A percentile compares a stretch with the other conserved stretches of the same genome.
These are phyloP conservation scores for Thielaviopsis populi DNA, from an alignment of 2,329 filamentous ascomycete genomes.

Conservation along the genomic window DNA sequence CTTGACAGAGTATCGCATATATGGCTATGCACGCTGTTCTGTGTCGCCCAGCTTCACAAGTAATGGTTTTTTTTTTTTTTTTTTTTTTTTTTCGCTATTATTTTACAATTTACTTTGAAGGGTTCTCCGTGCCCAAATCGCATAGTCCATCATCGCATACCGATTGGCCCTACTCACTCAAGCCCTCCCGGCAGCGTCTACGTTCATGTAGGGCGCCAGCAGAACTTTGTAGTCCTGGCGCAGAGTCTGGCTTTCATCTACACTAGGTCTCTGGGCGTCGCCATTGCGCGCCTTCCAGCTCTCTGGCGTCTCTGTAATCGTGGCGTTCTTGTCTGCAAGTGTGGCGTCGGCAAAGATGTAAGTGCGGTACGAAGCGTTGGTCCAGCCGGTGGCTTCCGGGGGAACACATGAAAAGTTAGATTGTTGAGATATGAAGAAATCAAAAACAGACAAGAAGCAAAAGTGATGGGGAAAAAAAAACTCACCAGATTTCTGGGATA, in stretches of 20 bases:
- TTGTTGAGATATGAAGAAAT: neutral
- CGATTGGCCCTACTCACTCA: too few relatives aligned
- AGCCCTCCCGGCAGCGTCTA: conserved; percentile 20
- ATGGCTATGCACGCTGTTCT: neutral
- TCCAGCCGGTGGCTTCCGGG: conserved; percentile 51
- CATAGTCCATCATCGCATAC: too few relatives aligned
- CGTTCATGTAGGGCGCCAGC: conserved; percentile 25
- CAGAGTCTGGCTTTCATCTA: conserved; percentile 33
- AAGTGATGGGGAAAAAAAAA: neutral
- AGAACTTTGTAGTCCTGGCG: conserved; percentile 26
- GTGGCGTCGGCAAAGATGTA: conserved; percentile 45
- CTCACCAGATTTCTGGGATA: conserved; percentile 30
- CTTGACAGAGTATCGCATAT: neutral
- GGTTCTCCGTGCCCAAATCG: neutral
- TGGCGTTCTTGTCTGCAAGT: conserved; percentile 34
- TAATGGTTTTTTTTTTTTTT: neutral
- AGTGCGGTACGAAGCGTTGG: conserved; percentile 56
- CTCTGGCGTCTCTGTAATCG: conserved; percentile 33
- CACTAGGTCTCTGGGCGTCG: conserved; percentile 27
- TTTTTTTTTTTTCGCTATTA: neutral
- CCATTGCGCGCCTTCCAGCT: conserved; percentile 34
- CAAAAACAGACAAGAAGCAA: too few relatives aligned
- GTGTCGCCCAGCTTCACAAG: neutral
- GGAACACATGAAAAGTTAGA: neutral
- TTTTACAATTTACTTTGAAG: too few relatives aligned